Evolutionary conservation across 495 filamentous ascomycete genomes (phyloP), one percentile per base, ranked within the genome.

Genomic region (Xylaria scruposa): DNA sequence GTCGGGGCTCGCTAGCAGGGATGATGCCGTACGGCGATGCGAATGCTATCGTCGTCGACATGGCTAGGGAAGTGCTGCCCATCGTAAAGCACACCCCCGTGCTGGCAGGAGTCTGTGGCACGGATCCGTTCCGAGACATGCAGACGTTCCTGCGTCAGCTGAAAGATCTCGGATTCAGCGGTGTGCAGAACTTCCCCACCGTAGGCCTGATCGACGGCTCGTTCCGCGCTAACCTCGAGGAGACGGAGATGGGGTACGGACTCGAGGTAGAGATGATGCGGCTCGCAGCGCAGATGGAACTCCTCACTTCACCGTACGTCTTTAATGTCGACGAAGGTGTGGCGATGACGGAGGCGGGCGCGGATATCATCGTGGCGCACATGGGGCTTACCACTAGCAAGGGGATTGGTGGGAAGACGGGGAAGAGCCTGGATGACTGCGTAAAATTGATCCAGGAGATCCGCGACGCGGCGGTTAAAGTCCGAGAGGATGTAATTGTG

Each of bases 1-100:
- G 91, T 1, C 81, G 88, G 26, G 91, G 91, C 1, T 91, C 90
- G 7, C 81, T 92, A n/a, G 90, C 91, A 0, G 91, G 90, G 0
- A 78, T 93, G 62, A 89, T 93, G 86, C 91, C 90, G 1, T 93
- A 91, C 80, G 88, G 89, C 9, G 89, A 93, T 76, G 90, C 91
- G 4, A 92, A 92, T 78, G 86, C 87, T 29, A 88, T 91, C 19
- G 90, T 92, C 0, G 77, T 91, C 1, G 88, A 91, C 21, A 92
- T 92, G 90, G 88, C 87, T 15, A 81, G 72, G 68, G 90, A 90
- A 79, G 84, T 91, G 49, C 80, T 92, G 49, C 89, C 89, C 1
- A 77, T 91, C 9, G 86, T 92, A 31, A 71, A 85, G 36, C 75
- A 87, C 63, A 90, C 89, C 0, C 89, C 90, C 49, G 88, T 91